Base-by-base conservation (phyloP, 176 grass and related monocot species). In the Microstegium vimineum region DNA sequence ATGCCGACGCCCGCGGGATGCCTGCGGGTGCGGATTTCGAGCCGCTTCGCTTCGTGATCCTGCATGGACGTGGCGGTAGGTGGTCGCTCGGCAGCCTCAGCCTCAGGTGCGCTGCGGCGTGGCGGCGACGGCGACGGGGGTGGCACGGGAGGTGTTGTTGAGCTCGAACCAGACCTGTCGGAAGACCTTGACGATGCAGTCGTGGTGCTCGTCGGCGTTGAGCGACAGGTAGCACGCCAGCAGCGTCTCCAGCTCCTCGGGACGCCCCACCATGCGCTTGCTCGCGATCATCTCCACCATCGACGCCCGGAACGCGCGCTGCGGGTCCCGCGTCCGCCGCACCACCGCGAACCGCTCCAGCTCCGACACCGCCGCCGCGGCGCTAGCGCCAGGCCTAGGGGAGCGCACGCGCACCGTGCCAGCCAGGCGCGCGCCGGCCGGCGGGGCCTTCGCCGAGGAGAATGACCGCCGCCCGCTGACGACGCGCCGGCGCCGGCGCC, bases 161-260 rank as follows among this genome's bases (percentile, higher is more conserved):
- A 97, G 82, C 36, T 97, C 91, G 74, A 90, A 94, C 81, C 91
- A 97, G 66, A 94, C 87, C 81, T 97, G 91, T 20, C 94, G 85
- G 66, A 97, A 97, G 63, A 97, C 94, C 84, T 94, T 94, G 63
- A 97, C 89, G 83, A 97, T 97, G 57, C 92, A 86, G 83, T 94
- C 87, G 78, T 97, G 91, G 85, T 97, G 89, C 87, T 97, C 91
- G 74, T 94, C 94, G 62, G 94, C 72, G 81, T 97, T 97, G 42
- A 97, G 85, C 57, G 94, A 81, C 27, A 97, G 89, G 83, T 97
- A 97, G 86, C 94, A 97, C 47, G 94, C 94, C 25, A 97, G 82
- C 78, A 97, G 82, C 34, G 86, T 87, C 89, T 97, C 94, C 64
- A 97, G 85, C 85, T 97, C 91, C 30, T 94, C 87, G 17, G 89